These are phyloP conservation scores for Aspergillus sclerotioniger DNA, from an alignment of 495 filamentous ascomycete species.

Conservation along the genomic window DNA sequence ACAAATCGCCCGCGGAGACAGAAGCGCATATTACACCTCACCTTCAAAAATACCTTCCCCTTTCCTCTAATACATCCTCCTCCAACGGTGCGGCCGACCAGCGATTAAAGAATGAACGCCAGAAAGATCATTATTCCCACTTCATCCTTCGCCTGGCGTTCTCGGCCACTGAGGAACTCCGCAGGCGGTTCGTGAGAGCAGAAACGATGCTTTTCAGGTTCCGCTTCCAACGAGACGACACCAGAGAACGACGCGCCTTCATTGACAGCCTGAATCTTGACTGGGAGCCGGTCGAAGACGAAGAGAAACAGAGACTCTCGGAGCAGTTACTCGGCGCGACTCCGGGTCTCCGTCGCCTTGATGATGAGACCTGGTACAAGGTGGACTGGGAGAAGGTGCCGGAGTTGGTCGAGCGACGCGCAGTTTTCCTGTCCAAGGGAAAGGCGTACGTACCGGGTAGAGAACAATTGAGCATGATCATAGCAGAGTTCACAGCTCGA, in stretches of 20 bases:
- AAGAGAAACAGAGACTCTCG: constrained; percentile 61
- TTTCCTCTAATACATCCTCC: constrained; percentile 71
- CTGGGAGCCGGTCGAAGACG: constrained; percentile 76
- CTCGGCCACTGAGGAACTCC: constrained; percentile 82
- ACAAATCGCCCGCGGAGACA: constrained; percentile 77
- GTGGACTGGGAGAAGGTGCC: constrained; percentile 92
- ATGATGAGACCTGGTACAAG: constrained; percentile 90
- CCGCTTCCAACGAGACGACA: constrained; percentile 69
- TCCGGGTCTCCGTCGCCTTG: constrained; percentile 51
- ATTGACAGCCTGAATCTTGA: constrained; percentile 74
- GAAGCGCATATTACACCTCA: constrained; percentile 72
- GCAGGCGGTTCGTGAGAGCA: constrained; percentile 80
- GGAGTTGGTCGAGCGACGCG: constrained; percentile 78
- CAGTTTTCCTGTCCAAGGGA: constrained; percentile 73
- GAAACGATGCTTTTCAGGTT: constrained; percentile 87
- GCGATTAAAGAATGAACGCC: constrained; percentile 67
- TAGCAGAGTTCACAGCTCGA: constrained; percentile 75
- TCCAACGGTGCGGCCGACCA: constrained; percentile 44
- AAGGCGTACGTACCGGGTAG: constrained; percentile 88
- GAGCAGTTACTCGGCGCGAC: constrained; percentile 54
- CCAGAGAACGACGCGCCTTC: constrained; percentile 68
- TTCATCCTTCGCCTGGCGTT: constrained; percentile 97
- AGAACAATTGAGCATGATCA: constrained; percentile 83
- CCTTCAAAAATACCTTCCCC: constrained; percentile 80
- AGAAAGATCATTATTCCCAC: constrained; percentile 97